Percentiles rank a stretch among this genome's conserved stretches.
Evolutionary conservation across 805 yeast genomes (phyloP).

Genomic region (Kodamaea kakaduensis): DNA sequence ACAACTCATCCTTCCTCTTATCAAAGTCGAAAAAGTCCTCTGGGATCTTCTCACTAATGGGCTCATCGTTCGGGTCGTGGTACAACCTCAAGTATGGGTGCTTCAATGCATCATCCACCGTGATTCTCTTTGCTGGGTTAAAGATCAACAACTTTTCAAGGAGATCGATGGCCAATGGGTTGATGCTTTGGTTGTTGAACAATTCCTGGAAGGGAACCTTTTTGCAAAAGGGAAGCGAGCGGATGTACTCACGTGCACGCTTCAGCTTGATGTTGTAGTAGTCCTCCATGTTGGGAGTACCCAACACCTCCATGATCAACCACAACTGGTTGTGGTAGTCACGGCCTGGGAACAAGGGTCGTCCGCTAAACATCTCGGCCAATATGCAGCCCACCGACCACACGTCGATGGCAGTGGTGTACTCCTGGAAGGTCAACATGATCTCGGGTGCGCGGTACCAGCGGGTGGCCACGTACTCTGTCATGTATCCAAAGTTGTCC

Average conservation of each 20-base stretch:
- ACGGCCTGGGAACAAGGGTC: conserved; percentile 89
- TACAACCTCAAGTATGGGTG: conserved; percentile 87
- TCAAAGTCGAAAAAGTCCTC: conserved; percentile 89
- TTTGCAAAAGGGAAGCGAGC: conserved; percentile 68
- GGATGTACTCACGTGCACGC: conserved; percentile 85
- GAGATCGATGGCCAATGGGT: conserved; percentile 53
- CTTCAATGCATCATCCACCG: conserved; percentile 70
- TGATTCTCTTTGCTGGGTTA: conserved; percentile 69
- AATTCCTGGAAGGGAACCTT: conserved; percentile 53
- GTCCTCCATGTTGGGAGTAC: conserved; percentile 83
- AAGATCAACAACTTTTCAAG: conserved; percentile 61
- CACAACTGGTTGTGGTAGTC: conserved; percentile 90
- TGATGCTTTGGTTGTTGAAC: conserved; percentile 24
- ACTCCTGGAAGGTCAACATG: conserved; percentile 90
- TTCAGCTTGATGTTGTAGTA: conserved; percentile 69
- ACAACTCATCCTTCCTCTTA: conserved; percentile 70
- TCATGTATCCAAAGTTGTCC: conserved; percentile 77
- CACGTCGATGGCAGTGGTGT: conserved; percentile 91
- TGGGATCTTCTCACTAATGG: conserved; percentile 76
- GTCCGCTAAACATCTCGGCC: conserved; percentile 83
- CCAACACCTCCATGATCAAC: conserved; percentile 78
- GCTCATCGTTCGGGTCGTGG: conserved; percentile 95
- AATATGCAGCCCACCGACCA: conserved; percentile 97
- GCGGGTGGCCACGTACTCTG: conserved; percentile 95
- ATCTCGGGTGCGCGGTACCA: conserved; percentile 99